phyloP scores from a whole-genome alignment of 1,284 basidiomycete species.

The Filobasidium uniguttulatum region DNA sequence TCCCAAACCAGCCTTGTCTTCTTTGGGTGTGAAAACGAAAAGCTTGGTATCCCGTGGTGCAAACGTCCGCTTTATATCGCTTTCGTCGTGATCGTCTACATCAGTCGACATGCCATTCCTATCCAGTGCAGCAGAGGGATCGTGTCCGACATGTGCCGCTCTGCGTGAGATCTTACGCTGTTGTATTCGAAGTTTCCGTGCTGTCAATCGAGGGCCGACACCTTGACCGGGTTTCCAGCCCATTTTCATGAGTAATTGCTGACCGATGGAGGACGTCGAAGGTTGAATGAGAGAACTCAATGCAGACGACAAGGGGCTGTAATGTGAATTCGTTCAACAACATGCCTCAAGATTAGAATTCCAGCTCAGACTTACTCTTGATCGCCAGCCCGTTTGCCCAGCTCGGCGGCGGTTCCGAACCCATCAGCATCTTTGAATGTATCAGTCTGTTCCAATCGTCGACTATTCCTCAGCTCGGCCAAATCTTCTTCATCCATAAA shows the following conservation, averaged over 20 bases:
- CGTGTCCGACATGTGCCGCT: neutral
- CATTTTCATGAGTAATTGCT: conserved; percentile 78
- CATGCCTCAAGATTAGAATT: conserved; percentile 15
- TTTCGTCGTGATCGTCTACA: conserved; percentile 46
- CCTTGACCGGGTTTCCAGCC: conserved; percentile 90
- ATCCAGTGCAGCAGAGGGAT: conserved; percentile 16
- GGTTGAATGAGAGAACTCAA: conserved; percentile 30
- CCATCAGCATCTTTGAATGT: conserved; percentile 41
- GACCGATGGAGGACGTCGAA: conserved; percentile 49
- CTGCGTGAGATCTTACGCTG: conserved; percentile 41
- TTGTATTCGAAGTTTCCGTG: conserved; percentile 58
- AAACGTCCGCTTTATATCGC: conserved; percentile 72
- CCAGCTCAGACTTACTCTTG: neutral
- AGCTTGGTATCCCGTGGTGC: conserved; percentile 66
- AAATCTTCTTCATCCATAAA: conserved; percentile 99
- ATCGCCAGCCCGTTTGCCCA: conserved; percentile 15
- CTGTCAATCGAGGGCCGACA: conserved; percentile 76
- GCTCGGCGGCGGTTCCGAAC: conserved; percentile 45
- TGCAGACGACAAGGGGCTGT: conserved; percentile 35
- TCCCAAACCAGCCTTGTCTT: conserved; percentile 65
- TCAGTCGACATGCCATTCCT: conserved; percentile 24
- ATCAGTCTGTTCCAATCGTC: conserved; percentile 48
- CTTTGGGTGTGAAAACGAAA: conserved; percentile 52
- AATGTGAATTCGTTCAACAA: conserved; percentile 3
- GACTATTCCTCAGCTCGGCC: conserved; percentile 58